Conservation (phyloP, 345 rosid genomes). For the Toxicodendron radicans region DNA sequence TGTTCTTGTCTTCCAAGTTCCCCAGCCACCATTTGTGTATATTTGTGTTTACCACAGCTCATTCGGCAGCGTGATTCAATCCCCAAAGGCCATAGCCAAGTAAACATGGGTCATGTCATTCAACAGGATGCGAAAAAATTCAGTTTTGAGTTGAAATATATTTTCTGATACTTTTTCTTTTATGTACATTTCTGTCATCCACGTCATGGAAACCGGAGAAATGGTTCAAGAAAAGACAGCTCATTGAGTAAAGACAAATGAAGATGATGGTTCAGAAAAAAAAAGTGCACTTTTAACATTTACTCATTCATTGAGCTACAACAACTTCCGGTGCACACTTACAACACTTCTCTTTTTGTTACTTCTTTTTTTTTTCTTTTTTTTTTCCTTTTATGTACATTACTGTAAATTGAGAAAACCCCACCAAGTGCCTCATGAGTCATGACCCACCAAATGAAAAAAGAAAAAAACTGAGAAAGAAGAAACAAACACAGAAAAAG, state of each 20-base stretch:
- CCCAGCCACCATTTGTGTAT: no score
- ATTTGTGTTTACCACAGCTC: neutral
- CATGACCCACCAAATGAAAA: conserved; percentile 5
- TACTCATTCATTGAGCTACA: conserved; percentile 13
- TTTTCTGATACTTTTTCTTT: no score
- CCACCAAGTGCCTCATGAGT: neutral
- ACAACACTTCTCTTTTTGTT: neutral
- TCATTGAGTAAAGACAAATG: neutral
- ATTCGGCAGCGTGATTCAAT: neutral
- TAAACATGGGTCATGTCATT: no score
- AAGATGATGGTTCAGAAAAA: neutral
- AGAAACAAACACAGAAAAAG: neutral
- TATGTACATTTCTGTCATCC: neutral
- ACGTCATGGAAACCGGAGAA: neutral
- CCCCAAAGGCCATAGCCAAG: neutral
- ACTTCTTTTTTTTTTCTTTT: neutral
- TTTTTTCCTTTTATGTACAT: conserved; percentile 40
- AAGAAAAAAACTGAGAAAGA: neutral
- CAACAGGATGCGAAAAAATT: neutral
- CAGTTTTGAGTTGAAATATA: neutral
- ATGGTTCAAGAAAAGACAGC: neutral
- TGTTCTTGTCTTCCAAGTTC: no score
- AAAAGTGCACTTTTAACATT: conserved; percentile 12
- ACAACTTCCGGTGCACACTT: conserved; percentile 17
- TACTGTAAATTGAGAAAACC: conserved; percentile 26